phyloP scores from a whole-genome alignment of 2,329 filamentous ascomycete species.

The Plenodomus lindquistii region DNA sequence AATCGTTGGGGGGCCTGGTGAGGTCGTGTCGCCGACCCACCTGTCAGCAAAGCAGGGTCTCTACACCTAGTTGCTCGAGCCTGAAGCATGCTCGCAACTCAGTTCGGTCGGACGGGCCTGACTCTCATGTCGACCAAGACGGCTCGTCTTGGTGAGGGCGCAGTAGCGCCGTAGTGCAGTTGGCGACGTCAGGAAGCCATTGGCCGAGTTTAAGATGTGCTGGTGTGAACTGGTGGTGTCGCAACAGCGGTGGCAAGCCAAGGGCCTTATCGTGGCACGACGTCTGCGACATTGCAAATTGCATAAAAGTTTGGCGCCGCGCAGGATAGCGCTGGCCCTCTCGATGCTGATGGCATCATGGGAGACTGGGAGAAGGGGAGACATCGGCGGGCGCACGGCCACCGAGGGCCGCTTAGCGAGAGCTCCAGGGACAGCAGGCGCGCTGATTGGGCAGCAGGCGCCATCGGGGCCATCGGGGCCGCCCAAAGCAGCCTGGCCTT shows the following conservation, averaged over 20 bases:
- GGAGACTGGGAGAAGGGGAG: too few species aligned
- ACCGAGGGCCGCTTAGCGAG: too few species aligned
- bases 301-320: background rate
- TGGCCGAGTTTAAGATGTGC: conserved; percentile 1
- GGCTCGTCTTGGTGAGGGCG: conserved; percentile 3
- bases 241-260: background rate
- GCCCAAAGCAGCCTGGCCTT: background rate
- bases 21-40: background rate
- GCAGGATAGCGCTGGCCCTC: background rate
- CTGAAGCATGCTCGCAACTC: too few species aligned
- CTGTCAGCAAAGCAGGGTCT: background rate
- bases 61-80: background rate
- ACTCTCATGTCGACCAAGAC: conserved; percentile 3
- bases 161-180: conserved; percentile 8
- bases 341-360: too few species aligned
- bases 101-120: conserved; percentile 7
- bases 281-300: background rate
- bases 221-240: background rate
- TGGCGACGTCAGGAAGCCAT: background rate
- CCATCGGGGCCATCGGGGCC: background rate
- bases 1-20: background rate
- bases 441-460: background rate
- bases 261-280: background rate
- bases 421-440: background rate
- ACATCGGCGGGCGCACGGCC: too few species aligned